A percentile compares a stretch with the other conserved stretches of the same genome.
These are phyloP conservation scores for Solanum paucissectum DNA, from an alignment of 257 asterid genomes.

Conservation along the genomic window DNA sequence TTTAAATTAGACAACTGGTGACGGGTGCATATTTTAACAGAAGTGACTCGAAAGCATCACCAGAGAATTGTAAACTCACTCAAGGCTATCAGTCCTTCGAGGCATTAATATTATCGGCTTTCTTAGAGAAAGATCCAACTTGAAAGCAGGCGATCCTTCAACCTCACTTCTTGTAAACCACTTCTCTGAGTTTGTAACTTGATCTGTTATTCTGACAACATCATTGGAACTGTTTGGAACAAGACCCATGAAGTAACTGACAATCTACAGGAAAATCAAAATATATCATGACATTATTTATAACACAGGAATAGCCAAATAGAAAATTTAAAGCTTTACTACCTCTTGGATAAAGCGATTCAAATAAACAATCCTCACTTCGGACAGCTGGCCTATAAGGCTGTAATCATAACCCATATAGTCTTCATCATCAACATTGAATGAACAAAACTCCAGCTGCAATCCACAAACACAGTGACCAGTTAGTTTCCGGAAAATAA, in stretches of 20 bases:
- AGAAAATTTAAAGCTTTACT: not conserved
- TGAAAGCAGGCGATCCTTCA: constrained; percentile 93
- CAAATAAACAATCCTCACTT: constrained; percentile 81
- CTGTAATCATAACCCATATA: constrained; percentile 89
- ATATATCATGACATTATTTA: not conserved
- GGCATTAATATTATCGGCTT: constrained; percentile 97
- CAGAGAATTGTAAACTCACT: constrained; percentile 43
- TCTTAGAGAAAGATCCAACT: constrained; percentile 76
- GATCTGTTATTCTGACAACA: constrained; percentile 68
- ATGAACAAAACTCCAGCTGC: constrained; percentile 84
- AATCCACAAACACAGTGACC: not conserved
- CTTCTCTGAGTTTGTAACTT: constrained; percentile 68
- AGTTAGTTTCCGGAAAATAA: not conserved
- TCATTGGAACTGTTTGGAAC: constrained; percentile 68
- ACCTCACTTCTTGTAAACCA: constrained; percentile 71
- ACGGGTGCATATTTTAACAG: not conserved
- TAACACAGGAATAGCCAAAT: not conserved
- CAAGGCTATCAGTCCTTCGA: constrained; percentile 65
- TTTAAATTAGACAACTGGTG: not conserved
- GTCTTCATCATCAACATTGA: constrained; percentile 79
- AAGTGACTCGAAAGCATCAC: not conserved
- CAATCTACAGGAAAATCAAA: constrained; percentile 37
- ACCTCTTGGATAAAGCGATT: constrained; percentile 98
- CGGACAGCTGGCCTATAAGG: constrained; percentile 87
- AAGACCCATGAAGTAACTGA: constrained; percentile 92